A percentile compares a stretch with the other conserved stretches of the same genome.
These are phyloP conservation scores for Phytopythium aichiense DNA, from an alignment of 352 stramenopile genomes.

Conservation along the genomic window DNA sequence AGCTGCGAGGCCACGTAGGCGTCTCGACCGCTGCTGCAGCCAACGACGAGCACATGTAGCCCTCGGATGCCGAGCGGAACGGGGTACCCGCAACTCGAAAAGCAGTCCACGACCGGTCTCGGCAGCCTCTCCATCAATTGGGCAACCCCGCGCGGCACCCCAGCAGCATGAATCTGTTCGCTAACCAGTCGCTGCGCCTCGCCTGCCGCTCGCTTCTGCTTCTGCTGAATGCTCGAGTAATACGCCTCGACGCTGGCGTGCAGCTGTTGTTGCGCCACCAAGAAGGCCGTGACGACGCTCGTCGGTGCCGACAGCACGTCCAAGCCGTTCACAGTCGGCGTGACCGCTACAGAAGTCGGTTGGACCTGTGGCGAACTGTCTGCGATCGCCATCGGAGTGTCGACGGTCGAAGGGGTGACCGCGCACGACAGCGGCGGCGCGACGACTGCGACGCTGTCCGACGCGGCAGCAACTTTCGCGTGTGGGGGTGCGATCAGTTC, in stretches of 20 bases:
- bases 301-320: background rate
- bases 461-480: background rate
- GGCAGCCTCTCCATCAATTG: constrained; percentile 69
- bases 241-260: background rate
- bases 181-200: background rate
- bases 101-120: constrained; percentile 53
- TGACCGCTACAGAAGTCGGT: background rate
- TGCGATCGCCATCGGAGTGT: background rate
- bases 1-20: constrained; percentile 84
- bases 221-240: background rate
- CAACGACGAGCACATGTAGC: constrained; percentile 81
- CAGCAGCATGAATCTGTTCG: background rate
- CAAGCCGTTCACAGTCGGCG: background rate
- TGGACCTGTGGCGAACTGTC: background rate
- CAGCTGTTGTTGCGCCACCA: background rate
- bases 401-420: background rate
- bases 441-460: background rate
- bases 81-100: constrained; percentile 80
- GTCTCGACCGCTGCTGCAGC: constrained; percentile 85
- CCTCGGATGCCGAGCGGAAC: constrained; percentile 61
- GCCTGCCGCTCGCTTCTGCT: background rate
- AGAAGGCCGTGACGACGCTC: background rate
- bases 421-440: background rate
- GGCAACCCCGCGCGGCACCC: constrained; percentile 21
- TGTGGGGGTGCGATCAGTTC: background rate